Percentiles rank a stretch among this genome's conserved stretches.
phyloP scores from a whole-genome alignment of 352 stramenopile species.

The Elongisporangium senticosum region DNA sequence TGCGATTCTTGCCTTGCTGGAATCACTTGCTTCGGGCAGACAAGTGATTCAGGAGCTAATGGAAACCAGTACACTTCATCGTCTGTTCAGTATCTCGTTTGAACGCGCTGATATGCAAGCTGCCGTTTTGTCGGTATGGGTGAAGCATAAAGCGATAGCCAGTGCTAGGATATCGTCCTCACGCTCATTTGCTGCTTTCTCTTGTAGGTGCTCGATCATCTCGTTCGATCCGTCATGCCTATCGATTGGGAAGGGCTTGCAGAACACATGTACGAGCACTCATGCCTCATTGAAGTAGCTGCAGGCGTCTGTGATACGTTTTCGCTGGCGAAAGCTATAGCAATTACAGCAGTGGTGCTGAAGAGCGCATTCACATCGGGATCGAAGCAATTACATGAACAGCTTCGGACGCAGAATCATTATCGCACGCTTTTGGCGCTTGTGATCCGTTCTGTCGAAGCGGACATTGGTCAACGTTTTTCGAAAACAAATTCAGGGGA shows the following conservation, averaged over 20 bases:
- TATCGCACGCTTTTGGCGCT: slow-evolving; percentile 16
- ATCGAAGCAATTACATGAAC: slow-evolving; percentile 18
- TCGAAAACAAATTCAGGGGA: background rate
- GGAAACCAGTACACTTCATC: slow-evolving; percentile 42
- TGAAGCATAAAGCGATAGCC: no score
- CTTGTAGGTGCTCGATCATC: slow-evolving; percentile 19
- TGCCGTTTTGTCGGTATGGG: background rate
- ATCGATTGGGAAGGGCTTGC: slow-evolving; percentile 19
- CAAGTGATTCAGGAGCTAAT: slow-evolving; percentile 44
- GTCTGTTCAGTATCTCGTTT: slow-evolving; percentile 42
- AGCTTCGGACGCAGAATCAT: slow-evolving; percentile 16
- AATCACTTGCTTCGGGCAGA: slow-evolving; percentile 23
- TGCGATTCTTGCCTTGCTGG: slow-evolving; percentile 25
- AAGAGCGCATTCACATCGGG: slow-evolving; percentile 9
- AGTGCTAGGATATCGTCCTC: background rate
- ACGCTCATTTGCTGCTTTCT: background rate
- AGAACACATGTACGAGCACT: slow-evolving; percentile 20
- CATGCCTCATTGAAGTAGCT: slow-evolving; percentile 16
- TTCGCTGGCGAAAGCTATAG: slow-evolving; percentile 15
- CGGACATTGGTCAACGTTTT: background rate
- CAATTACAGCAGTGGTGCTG: slow-evolving; percentile 13
- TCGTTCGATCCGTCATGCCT: slow-evolving; percentile 15
- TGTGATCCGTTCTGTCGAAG: slow-evolving; percentile 15
- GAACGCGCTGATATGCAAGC: background rate
- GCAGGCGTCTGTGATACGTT: slow-evolving; percentile 11